phyloP scores from a whole-genome alignment of 257 asterid genomes.

The Misopates orontium region DNA sequence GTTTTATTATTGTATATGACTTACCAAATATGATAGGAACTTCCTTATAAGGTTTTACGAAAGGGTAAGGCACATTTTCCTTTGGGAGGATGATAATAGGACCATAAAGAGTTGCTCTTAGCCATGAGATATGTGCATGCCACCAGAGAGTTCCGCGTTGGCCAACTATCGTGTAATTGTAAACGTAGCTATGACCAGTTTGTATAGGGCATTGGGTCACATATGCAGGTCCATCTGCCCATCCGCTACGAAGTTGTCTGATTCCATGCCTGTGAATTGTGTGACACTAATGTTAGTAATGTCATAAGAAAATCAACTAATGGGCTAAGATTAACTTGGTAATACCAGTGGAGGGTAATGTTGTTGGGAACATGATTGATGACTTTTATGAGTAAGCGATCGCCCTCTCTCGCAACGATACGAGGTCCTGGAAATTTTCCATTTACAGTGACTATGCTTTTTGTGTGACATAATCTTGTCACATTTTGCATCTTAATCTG shows the following conservation, averaged over 20 bases:
- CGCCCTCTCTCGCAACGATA: conserved; percentile 59
- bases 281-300: not conserved
- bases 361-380: conserved; percentile 53
- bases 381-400: conserved; percentile 51
- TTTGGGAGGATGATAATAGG: conserved; percentile 60
- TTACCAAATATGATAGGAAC: conserved; percentile 59
- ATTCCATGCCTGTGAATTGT: conserved; percentile 65
- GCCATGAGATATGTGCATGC: conserved; percentile 74
- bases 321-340: not conserved
- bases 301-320: not conserved
- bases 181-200: conserved; percentile 56
- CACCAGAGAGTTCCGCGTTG: conserved; percentile 63
- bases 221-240: conserved; percentile 75
- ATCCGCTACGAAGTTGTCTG: conserved; percentile 59
- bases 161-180: conserved; percentile 56
- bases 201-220: conserved; percentile 66
- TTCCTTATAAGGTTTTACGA: conserved; percentile 57
- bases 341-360: conserved; percentile 57
- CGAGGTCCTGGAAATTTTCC: conserved; percentile 63
- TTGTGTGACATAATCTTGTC: conserved; percentile 54
- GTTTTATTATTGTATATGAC: not conserved
- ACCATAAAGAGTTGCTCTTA: conserved; percentile 62
- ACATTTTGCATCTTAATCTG: conserved; percentile 50
- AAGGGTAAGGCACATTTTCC: conserved; percentile 48
- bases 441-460: conserved; percentile 51